Base-by-base conservation (phyloP, 805 yeast genomes). In the Maudiozyma bulderi region DNA sequence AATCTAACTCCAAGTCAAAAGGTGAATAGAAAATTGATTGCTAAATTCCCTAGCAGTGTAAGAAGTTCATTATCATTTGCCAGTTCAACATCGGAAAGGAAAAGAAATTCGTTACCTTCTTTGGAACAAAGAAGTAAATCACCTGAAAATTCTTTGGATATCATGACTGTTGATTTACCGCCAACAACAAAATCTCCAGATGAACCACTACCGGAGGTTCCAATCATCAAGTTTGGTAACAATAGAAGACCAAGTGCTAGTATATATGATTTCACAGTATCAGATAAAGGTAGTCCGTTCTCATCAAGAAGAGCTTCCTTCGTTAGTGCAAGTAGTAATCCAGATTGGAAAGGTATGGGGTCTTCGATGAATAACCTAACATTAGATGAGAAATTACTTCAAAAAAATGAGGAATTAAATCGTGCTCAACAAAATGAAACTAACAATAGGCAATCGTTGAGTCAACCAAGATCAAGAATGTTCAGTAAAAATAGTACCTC, bases 121-220 rank as follows among this genome's bases (percentile, higher is more conserved):
- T 54, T 57, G 6, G 58, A 64, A 7, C 58, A 65, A 3, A 53
- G 44, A n/a, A 57, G 53, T 15, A 65, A 58, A 42, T 55, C 53
- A 35, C 31, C 41, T 20, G 51, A 73, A 20, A 46, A 58, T 6
- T 57, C 9, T 2, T 20, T 41, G 11, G 58, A 55, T 10, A 49
- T 54, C 5, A 45, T 60, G 33, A 62, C 58, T 45, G 68, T 58
- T 15, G 45, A 61, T 9, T 33, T 82, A 3, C 87, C 88, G 0
- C 79, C 82, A 0, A 77, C 70, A 48, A 63, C 72, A 13, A 78
- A 83, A 1, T 65, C 77, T 52, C 90, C 90, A 5, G 62, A 57
- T 11, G 82, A 76, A 13, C 73, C 75, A 20, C 60, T 77, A 9
- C 75, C 75, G 14, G 54, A 54, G 8, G 20, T 44, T 2, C 48